Conservation (phyloP, 106 monocot genomes). For the Acorus calamus region DNA sequence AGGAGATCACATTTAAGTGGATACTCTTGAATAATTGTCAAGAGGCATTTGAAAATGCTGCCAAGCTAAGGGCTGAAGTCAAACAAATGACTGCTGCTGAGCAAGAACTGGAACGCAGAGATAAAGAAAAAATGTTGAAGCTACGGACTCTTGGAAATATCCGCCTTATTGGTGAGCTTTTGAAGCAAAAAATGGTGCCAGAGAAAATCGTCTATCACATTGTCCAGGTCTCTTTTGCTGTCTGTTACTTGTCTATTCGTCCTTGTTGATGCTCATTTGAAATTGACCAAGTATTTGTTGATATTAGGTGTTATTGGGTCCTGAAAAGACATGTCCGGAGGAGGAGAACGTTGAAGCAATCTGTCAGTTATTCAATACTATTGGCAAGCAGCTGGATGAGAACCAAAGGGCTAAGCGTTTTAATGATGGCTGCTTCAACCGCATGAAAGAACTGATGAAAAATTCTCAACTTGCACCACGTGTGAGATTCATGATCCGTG, state of each 20-base stretch:
- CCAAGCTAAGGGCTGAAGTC: slow-evolving; percentile 32
- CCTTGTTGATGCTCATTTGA: not conserved
- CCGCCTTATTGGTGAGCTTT: slow-evolving; percentile 24
- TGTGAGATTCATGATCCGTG: slow-evolving; percentile 57
- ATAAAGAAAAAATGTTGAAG: slow-evolving; percentile 43
- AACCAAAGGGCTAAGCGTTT: slow-evolving; percentile 36
- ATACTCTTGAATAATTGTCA: too few species aligned
- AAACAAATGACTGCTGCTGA: slow-evolving; percentile 42
- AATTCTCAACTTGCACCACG: slow-evolving; percentile 43
- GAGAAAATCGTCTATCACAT: slow-evolving; percentile 27
- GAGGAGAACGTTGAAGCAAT: slow-evolving; percentile 83
- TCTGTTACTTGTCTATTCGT: not conserved
- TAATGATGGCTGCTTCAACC: slow-evolving; percentile 68
- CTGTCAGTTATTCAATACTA: slow-evolving; percentile 66
- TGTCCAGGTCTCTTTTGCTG: slow-evolving; percentile 14
- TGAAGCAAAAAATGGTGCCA: slow-evolving; percentile 29
- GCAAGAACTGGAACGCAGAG: slow-evolving; percentile 47
- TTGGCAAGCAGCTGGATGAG: slow-evolving; percentile 76
- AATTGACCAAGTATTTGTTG: slow-evolving; percentile 5
- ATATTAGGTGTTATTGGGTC: slow-evolving; percentile 46
- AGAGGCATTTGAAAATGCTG: too few species aligned
- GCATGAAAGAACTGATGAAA: slow-evolving; percentile 34
- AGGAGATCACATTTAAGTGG: too few species aligned
- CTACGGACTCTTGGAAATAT: slow-evolving; percentile 24
- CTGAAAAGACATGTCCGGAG: slow-evolving; percentile 61